Evolutionary conservation across 1,139 yeast genomes (phyloP).

Genomic region (Candida freyschussii): DNA sequence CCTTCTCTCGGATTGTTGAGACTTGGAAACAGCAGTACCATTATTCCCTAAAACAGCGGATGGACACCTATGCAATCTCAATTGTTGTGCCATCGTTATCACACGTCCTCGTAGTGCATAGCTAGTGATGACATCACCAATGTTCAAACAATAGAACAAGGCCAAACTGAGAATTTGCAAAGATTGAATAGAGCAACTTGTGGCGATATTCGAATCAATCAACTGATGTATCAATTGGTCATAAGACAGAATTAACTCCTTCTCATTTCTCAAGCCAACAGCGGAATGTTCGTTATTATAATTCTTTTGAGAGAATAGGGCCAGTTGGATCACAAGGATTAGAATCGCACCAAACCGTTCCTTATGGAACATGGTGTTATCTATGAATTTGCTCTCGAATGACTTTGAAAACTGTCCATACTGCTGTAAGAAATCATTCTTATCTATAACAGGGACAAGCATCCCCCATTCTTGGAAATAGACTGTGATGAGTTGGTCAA

Average conservation of each 20-base stretch:
- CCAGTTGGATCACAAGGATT: conserved; percentile 54
- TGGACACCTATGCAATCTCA: conserved; percentile 83
- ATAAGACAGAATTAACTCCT: conserved; percentile 38
- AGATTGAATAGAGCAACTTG: conserved; percentile 60
- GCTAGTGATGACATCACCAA: conserved; percentile 69
- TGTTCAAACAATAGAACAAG: conserved; percentile 63
- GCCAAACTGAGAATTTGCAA: conserved; percentile 68
- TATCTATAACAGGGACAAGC: conserved; percentile 63
- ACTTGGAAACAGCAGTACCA: conserved; percentile 51
- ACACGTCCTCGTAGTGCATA: conserved; percentile 74
- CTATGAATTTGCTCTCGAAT: conserved; percentile 36
- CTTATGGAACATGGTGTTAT: conserved; percentile 37
- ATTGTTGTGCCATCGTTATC: conserved; percentile 79
- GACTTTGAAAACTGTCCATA: conserved; percentile 47
- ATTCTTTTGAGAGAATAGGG: conserved; percentile 37
- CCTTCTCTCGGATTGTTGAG: conserved; percentile 79
- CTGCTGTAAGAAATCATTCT: conserved; percentile 54
- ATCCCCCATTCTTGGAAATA: conserved; percentile 82
- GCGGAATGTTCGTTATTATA: conserved; percentile 1
- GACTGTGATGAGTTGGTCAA: conserved; percentile 49
- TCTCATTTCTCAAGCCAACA: conserved; percentile 11
- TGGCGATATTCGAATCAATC: conserved; percentile 44
- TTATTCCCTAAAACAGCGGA: conserved; percentile 65
- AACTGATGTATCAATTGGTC: conserved; percentile 50
- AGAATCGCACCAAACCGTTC: conserved; percentile 61